Evolutionary conservation across 176 grass and related monocot species (phyloP), one percentile per base, ranked within the genome.

Genomic region (Ensete glaucum): DNA sequence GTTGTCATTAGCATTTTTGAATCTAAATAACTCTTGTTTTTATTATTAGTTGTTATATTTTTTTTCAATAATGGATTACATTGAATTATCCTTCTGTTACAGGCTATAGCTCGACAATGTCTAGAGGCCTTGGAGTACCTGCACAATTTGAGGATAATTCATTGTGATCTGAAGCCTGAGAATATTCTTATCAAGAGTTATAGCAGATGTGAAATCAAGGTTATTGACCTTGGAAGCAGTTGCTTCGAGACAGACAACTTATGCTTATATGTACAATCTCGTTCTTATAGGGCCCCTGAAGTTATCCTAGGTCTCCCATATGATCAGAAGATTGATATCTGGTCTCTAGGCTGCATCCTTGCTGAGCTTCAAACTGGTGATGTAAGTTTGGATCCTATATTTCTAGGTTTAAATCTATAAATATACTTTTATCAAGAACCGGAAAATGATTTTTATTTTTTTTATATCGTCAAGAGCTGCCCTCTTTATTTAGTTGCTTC

Each of bases 111-210:
- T 84, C 88, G 81, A 15, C 95, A 99, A 82, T 91, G 85, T 75
- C 88, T 99, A 87, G 90, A 99, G 67, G 90, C 90, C 34, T 84
- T 99, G 73, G 81, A 88, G 76, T 94, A 87, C 69, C 84, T 99
- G 74, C 95, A 99, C 79, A 78, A 81, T 67, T 76, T 99, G 77
- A 99, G 84, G 64, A 99, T 94, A 84, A 89, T 99, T 78, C 95
- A 99, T 73, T 94, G 82, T 58, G 95, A 99, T 76, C 71, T 99
- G 54, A 99, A 94, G 78, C 95, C 95, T 51, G 90, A 99, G 72
- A 99, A 99, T 85, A 85, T 99, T 59, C 95, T 99, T 73, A 94
- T 99, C 70, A 99, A 99, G 82, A 99, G 95, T 88, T 99, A 99
- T 73, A 87, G 82, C 52, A 91, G 95, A 76, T 91, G 95, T 81